Evolutionary conservation across 2,329 filamentous ascomycete genomes (phyloP), one percentile per base, ranked within the genome.

Genomic region (Didymella sp.): DNA sequence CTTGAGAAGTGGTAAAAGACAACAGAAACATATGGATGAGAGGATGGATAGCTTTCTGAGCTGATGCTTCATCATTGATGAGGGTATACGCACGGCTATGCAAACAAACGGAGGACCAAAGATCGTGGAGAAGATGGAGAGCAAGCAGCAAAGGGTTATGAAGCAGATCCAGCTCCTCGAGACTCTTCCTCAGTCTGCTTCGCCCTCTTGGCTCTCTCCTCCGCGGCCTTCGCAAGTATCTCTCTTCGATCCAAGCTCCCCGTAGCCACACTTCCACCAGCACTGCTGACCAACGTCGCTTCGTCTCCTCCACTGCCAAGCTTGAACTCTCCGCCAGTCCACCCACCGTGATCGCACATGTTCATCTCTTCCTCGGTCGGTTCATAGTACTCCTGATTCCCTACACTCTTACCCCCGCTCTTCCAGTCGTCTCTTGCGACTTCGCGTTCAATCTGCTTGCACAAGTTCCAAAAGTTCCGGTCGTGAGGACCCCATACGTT

Each of bases 401-500:
- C 70, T 1, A 76, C 73, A 40, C 66, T 73, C 41, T 61, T 61
- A 2, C 93, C 93, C 0, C 87, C 87, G 22, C 83, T 82, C 69
- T 82, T 88, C 88, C 90, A 96, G 79, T 97, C 92, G 15, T 85
- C 89, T 45, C 79, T 80, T 55, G 89, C 88, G 3, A 97, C 94
- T 80, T 97, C 94, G 47, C 84, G 83, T 80, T 98, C 93, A 69
- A 97, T 96, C 79, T 89, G 84, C 66, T 87, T 88, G 64, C 91
- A 96, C 68, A 99, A 76, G 50, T 92, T 85, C 94, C 95, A 98
- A 71, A 99, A 99, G 43, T 90, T 80, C 17, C 86, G 81, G 76
- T 98, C 92, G 75, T 99, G 95, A 0, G 89, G 86, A 0, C 89
- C 83, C 77, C 89, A 89, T 9, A 96, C 91, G 68, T 96, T 97